A percentile compares a stretch with the other conserved stretches of the same genome.
Conservation (phyloP, 768 basidiomycete genomes). For the Boletellus emodensis region DNA sequence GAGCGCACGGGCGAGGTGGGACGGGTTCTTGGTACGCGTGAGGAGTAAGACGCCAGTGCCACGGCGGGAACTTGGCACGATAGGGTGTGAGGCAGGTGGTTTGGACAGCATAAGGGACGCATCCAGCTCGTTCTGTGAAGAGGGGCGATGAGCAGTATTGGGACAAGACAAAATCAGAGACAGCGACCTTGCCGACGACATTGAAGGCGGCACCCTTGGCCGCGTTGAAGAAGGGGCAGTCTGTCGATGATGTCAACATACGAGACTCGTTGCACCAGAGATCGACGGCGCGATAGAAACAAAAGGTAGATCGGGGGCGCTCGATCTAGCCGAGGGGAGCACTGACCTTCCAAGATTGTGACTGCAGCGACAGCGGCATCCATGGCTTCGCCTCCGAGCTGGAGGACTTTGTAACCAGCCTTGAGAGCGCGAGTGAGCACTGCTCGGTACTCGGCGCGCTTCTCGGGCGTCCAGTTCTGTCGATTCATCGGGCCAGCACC, state of each 20-base stretch:
- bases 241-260: slow-evolving; percentile 31
- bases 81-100: slow-evolving; percentile 62
- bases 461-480: slow-evolving; percentile 53
- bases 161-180: too few relatives aligned
- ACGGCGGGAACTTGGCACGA: slow-evolving; percentile 55
- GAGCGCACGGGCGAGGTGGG: slow-evolving; percentile 60
- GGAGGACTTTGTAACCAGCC: slow-evolving; percentile 62
- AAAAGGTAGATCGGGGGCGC: too few relatives aligned
- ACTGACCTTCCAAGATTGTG: slow-evolving; percentile 62
- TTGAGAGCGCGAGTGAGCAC: slow-evolving; percentile 52
- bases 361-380: slow-evolving; percentile 79
- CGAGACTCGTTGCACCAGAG: not conserved
- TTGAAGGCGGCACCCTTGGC: slow-evolving; percentile 85
- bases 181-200: slow-evolving; percentile 61
- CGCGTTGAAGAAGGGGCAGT: slow-evolving; percentile 76
- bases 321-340: too few relatives aligned
- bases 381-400: slow-evolving; percentile 72
- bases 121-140: slow-evolving; percentile 73
- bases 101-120: slow-evolving; percentile 77
- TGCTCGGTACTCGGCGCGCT: slow-evolving; percentile 53
- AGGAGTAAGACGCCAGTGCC: slow-evolving; percentile 64
- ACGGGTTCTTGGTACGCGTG: slow-evolving; percentile 68
- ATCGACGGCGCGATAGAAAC: too few relatives aligned
- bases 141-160: not conserved
- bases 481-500: slow-evolving; percentile 72